phyloP scores from a whole-genome alignment of 2,329 filamentous ascomycete genomes.

The Magnaporthiopsis incrustans region DNA sequence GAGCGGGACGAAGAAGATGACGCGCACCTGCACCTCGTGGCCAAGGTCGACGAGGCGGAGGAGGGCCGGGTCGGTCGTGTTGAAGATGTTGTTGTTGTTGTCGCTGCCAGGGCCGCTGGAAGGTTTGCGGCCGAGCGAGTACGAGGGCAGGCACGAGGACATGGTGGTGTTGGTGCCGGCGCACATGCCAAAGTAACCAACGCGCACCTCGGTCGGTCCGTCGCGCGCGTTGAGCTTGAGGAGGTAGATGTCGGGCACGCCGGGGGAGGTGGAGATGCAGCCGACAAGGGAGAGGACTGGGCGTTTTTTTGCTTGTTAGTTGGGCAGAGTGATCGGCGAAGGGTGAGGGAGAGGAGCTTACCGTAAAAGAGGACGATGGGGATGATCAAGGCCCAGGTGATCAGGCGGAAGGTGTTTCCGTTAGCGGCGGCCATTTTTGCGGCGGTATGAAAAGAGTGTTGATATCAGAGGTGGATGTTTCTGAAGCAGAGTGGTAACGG shows the following conservation, averaged over 20 bases:
- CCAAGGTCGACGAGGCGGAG: constrained; percentile 5
- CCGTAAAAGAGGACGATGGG: constrained; percentile 8
- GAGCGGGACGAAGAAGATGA: constrained; percentile 9
- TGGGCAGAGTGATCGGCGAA: neutral
- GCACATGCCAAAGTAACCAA: constrained; percentile 16
- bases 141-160: constrained; percentile 10
- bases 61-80: constrained; percentile 4
- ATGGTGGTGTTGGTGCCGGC: constrained; percentile 10
- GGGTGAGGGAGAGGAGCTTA: neutral
- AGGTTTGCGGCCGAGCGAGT: constrained; percentile 9
- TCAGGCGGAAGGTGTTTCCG: neutral
- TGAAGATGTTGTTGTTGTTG: constrained; percentile 1
- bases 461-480: neutral
- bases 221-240: constrained; percentile 13
- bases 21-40: constrained; percentile 7
- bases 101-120: neutral
- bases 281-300: constrained; percentile 15
- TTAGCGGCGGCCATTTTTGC: neutral
- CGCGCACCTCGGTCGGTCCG: constrained; percentile 12
- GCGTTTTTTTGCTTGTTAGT: neutral
- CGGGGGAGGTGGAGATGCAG: constrained; percentile 16
- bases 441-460: neutral
- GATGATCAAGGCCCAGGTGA: constrained; percentile 3
- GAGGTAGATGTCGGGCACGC: constrained; percentile 15
- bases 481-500: too few species aligned